Evolutionary conservation across 2,329 filamentous ascomycete genomes (phyloP).

Genomic region (Orbilia oligospora): DNA sequence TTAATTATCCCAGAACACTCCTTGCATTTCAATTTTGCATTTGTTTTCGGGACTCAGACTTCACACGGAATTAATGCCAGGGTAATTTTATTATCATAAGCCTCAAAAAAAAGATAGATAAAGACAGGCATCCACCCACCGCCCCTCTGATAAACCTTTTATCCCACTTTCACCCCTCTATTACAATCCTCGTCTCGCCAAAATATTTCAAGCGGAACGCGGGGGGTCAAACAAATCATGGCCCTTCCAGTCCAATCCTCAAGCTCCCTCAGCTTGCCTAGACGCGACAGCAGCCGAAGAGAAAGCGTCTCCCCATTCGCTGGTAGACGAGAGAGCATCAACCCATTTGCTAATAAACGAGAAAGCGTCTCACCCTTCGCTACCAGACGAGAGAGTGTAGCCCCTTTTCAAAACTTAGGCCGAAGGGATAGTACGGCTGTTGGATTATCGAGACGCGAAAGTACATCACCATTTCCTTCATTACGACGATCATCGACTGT

Average conservation of each 20-base stretch:
- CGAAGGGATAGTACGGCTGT: slow-evolving; percentile 8
- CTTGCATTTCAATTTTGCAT: slow-evolving; percentile 28
- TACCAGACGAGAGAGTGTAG: slow-evolving; percentile 25
- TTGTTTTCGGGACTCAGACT: slow-evolving; percentile 19
- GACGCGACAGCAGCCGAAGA: slow-evolving; percentile 27
- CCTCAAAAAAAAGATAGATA: slow-evolving; percentile 30
- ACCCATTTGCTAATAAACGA: slow-evolving; percentile 25
- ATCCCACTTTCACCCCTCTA: slow-evolving; percentile 27
- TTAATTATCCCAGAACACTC: slow-evolving; percentile 19
- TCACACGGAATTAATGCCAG: slow-evolving; percentile 16
- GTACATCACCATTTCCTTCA: slow-evolving; percentile 17
- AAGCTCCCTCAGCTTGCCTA: slow-evolving; percentile 15
- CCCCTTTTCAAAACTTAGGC: slow-evolving; percentile 12
- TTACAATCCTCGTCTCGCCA: slow-evolving; percentile 30
- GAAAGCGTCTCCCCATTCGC: slow-evolving; percentile 33
- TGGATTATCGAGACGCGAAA: slow-evolving; percentile 37
- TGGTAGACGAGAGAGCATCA: slow-evolving; percentile 26
- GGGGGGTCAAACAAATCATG: slow-evolving; percentile 47
- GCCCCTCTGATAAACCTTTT: slow-evolving; percentile 38
- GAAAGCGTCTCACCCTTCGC: slow-evolving; percentile 9
- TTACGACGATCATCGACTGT: slow-evolving; percentile 43
- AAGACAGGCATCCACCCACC: slow-evolving; percentile 31
- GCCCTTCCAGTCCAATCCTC: slow-evolving; percentile 40
- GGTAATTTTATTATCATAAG: slow-evolving; percentile 47
- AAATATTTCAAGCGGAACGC: slow-evolving; percentile 35